A percentile compares a stretch with the other conserved stretches of the same genome.
These are phyloP conservation scores for Cutaneotrichosporon sp. DNA, from an alignment of 1,284 basidiomycete genomes.

Conservation along the genomic window DNA sequence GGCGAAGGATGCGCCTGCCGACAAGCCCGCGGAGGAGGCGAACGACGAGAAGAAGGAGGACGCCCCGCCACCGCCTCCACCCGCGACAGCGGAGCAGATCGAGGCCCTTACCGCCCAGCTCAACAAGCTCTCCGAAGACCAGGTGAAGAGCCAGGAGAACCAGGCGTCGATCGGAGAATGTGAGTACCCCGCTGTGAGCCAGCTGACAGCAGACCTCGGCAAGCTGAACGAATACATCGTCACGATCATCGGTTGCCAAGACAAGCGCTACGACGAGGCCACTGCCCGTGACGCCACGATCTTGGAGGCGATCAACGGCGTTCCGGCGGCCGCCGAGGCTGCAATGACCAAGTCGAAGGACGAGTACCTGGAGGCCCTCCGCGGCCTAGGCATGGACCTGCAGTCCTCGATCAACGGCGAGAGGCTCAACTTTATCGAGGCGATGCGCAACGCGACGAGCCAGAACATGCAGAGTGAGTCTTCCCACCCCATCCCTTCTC, in stretches of 20 bases:
- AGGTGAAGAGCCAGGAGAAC: slow-evolving; percentile 39
- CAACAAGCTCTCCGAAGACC: slow-evolving; percentile 1
- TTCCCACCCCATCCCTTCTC: not conserved
- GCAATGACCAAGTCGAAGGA: slow-evolving; percentile 67
- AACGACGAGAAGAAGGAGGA: not conserved
- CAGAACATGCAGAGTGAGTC: slow-evolving; percentile 75
- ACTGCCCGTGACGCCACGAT: slow-evolving; percentile 34
- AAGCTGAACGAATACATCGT: not conserved
- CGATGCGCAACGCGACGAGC: slow-evolving; percentile 84
- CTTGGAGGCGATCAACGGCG: slow-evolving; percentile 58
- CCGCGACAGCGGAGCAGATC: slow-evolving; percentile 29
- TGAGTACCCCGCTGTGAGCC: not conserved
- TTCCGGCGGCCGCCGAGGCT: slow-evolving; percentile 35
- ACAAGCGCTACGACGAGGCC: not conserved
- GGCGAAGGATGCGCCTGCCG: not conserved
- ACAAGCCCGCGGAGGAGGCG: not conserved
- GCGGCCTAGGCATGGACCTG: slow-evolving; percentile 69
- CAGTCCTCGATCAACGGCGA: slow-evolving; percentile 79
- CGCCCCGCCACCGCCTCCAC: not conserved
- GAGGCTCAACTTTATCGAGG: slow-evolving; percentile 78
- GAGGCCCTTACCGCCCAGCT: slow-evolving; percentile 46
- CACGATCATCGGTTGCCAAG: not conserved
- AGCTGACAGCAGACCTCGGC: not conserved
- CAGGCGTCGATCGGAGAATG: not conserved
- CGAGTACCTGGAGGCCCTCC: slow-evolving; percentile 68